phyloP scores from a whole-genome alignment of 345 rosid species.

The Syzygium aqueum region DNA sequence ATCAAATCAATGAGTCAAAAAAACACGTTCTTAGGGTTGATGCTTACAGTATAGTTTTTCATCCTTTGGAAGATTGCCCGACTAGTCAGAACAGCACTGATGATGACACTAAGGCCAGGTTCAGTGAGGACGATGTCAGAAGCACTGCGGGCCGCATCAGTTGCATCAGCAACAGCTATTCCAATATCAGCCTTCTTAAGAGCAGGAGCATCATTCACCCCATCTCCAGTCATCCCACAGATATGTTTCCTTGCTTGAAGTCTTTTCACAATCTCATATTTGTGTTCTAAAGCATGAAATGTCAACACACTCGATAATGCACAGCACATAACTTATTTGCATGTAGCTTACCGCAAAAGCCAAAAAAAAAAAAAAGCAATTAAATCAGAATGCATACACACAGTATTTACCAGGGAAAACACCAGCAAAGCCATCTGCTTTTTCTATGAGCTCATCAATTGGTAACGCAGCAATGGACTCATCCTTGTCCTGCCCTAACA shows the following conservation, averaged over 20 bases:
- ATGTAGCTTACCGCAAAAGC: not conserved
- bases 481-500: slow-evolving; percentile 90
- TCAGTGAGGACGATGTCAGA: slow-evolving; percentile 95
- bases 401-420: slow-evolving; percentile 82
- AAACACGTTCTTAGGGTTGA: not conserved
- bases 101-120: slow-evolving; percentile 98
- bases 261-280: slow-evolving; percentile 93
- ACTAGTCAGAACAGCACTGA: slow-evolving; percentile 95
- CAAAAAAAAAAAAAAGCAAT: not conserved
- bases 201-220: slow-evolving; percentile 99
- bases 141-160: slow-evolving; percentile 98
- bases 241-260: slow-evolving; percentile 96
- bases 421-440: slow-evolving; percentile 99
- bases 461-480: slow-evolving; percentile 89
- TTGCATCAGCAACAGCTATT: slow-evolving; percentile 99
- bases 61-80: slow-evolving; percentile 96
- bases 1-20: not conserved
- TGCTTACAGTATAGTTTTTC: slow-evolving; percentile 90
- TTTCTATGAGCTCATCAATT: slow-evolving; percentile 92
- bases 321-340: too few relatives aligned
- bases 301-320: not conserved
- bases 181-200: slow-evolving; percentile 98
- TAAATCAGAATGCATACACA: not conserved
- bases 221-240: slow-evolving; percentile 99
- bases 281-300: slow-evolving; percentile 53